These are phyloP conservation scores for Fonsecaea pugnacius DNA, from an alignment of 2,329 filamentous ascomycete species.

Conservation along the genomic window DNA sequence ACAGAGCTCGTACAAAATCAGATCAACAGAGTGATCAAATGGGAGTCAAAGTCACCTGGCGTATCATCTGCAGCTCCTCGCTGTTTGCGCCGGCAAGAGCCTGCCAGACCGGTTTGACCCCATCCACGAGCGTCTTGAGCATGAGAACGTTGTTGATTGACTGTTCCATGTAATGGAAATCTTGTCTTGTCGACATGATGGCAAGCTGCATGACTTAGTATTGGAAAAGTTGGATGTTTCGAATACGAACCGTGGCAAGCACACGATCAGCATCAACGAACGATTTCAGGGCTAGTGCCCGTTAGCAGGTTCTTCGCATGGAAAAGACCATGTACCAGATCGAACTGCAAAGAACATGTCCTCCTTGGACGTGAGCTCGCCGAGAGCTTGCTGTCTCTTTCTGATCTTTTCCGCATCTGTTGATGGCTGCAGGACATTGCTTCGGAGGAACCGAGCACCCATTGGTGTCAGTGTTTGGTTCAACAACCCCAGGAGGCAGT, in stretches of 20 bases:
- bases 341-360: slow-evolving; percentile 81
- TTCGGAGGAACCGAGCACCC: slow-evolving; percentile 80
- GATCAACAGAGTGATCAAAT: slow-evolving; percentile 13
- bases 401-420: slow-evolving; percentile 71
- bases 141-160: slow-evolving; percentile 85
- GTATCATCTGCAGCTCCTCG: slow-evolving; percentile 68
- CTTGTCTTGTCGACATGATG: slow-evolving; percentile 68
- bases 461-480: slow-evolving; percentile 87
- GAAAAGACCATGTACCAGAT: slow-evolving; percentile 57
- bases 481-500: slow-evolving; percentile 81
- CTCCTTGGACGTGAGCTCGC: slow-evolving; percentile 79
- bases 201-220: slow-evolving; percentile 64
- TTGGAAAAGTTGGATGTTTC: slow-evolving; percentile 13
- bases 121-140: slow-evolving; percentile 78
- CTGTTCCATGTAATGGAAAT: slow-evolving; percentile 73
- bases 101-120: slow-evolving; percentile 69
- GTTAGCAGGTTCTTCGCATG: slow-evolving; percentile 31
- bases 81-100: slow-evolving; percentile 69
- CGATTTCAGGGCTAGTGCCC: slow-evolving; percentile 66
- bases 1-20: slow-evolving; percentile 59
- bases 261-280: slow-evolving; percentile 81
- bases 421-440: slow-evolving; percentile 85
- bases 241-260: slow-evolving; percentile 67
- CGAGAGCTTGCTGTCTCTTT: slow-evolving; percentile 78
- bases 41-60: slow-evolving; percentile 52